Conservation (phyloP, 2,329 filamentous ascomycete genomes). For the Hymenoscyphus albidus region DNA sequence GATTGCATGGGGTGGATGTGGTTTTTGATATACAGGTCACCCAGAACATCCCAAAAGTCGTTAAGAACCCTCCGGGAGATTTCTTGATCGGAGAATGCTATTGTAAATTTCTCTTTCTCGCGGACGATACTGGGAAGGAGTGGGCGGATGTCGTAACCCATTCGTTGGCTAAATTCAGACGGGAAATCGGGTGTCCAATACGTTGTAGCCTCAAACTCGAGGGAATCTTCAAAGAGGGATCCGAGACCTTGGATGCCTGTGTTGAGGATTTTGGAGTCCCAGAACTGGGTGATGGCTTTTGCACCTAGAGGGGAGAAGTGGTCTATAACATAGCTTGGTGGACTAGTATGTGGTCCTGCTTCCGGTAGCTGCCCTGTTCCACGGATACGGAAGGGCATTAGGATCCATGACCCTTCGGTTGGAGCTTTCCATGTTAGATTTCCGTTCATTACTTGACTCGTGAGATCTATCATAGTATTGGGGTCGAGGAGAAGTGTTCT, state of each 20-base stretch:
- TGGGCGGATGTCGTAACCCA: constrained; percentile 6
- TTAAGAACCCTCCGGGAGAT: constrained; percentile 2
- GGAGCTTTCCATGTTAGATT: constrained; percentile 7
- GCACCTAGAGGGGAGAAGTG: constrained; percentile 3
- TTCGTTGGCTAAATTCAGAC: constrained; percentile 4
- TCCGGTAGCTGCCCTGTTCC: constrained; percentile 7
- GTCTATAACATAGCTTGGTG: constrained; percentile 6
- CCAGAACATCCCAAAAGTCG: constrained; percentile 9
- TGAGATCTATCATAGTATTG: constrained; percentile 6
- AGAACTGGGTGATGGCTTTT: constrained; percentile 5
- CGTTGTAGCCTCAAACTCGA: constrained; percentile 8
- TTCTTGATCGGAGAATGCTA: constrained; percentile 3
- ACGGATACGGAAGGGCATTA: constrained; percentile 6
- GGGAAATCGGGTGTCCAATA: constrained; percentile 6
- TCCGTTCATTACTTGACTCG: background rate
- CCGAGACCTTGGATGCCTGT: background rate
- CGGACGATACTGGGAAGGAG: constrained; percentile 3
- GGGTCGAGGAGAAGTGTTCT: constrained; percentile 5
- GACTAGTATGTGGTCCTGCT: constrained; percentile 8
- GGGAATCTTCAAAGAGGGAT: constrained; percentile 7
- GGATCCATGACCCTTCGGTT: constrained; percentile 1
- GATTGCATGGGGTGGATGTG: background rate
- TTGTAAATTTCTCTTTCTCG: constrained; percentile 8
- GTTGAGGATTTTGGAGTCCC: constrained; percentile 8
- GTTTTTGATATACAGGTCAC: background rate